Percentiles rank a stretch among this genome's conserved stretches.
phyloP scores from a whole-genome alignment of 805 yeast species.

The Yamadazyma philogaea region DNA sequence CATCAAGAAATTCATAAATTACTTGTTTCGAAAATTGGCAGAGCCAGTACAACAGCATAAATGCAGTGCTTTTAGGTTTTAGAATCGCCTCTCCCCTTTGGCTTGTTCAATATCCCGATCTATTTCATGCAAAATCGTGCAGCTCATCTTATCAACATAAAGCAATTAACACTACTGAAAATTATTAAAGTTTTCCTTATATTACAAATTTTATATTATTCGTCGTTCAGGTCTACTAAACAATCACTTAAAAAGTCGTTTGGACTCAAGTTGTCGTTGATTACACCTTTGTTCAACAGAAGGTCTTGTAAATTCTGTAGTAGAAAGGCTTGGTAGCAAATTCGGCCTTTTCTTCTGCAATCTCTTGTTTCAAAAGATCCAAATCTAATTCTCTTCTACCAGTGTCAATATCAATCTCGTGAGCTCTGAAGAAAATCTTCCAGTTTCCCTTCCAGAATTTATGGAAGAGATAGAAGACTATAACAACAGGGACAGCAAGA shows the following conservation, averaged over 20 bases:
- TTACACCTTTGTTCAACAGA: slow-evolving; percentile 36
- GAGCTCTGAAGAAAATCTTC: slow-evolving; percentile 27
- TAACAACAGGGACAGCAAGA: slow-evolving; percentile 60
- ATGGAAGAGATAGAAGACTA: slow-evolving; percentile 56
- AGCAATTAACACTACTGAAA: no score
- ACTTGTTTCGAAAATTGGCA: no score
- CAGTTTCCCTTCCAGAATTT: slow-evolving; percentile 48
- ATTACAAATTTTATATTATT: not conserved
- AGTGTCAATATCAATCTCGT: slow-evolving; percentile 35
- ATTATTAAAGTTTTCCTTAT: not conserved
- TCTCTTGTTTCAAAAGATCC: slow-evolving; percentile 37
- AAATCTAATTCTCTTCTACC: slow-evolving; percentile 39
- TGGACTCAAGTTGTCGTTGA: no score
- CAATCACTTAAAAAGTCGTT: no score
- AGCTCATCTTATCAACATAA: no score
- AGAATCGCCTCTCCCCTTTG: no score
- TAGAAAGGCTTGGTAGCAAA: slow-evolving; percentile 33
- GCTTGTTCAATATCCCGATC: no score
- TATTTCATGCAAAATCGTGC: no score
- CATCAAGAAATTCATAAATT: no score
- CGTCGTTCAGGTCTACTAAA: not conserved
- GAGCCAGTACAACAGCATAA: no score
- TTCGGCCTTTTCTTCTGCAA: slow-evolving; percentile 37
- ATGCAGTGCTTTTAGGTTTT: no score
- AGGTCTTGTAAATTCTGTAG: slow-evolving; percentile 29